Conservation (phyloP, 805 yeast species). For the Kluyveromyces dobzhanskii region DNA sequence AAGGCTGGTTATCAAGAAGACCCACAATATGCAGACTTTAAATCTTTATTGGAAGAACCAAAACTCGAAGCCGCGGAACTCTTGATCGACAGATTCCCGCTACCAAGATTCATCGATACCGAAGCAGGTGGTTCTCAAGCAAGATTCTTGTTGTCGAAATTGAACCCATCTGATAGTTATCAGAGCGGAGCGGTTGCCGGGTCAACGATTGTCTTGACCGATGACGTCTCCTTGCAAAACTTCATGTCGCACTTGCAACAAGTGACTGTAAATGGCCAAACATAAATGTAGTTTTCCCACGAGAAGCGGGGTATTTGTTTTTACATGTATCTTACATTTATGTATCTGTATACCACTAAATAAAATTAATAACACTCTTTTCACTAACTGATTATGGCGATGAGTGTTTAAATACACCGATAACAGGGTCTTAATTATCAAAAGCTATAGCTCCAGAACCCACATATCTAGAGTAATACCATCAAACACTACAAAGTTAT, state of each 20-base stretch:
- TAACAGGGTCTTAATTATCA: no score
- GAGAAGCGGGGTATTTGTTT: no score
- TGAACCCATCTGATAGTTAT: conserved; percentile 87
- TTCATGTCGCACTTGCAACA: conserved; percentile 93
- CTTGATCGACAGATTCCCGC: conserved; percentile 88
- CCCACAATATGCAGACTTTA: conserved; percentile 83
- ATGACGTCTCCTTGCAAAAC: conserved; percentile 89
- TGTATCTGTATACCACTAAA: no score
- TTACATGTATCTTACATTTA: no score
- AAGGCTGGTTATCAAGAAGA: conserved; percentile 89
- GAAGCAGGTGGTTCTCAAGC: conserved; percentile 99
- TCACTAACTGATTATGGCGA: no score
- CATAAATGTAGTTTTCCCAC: conserved; percentile 9
- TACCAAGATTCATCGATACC: conserved; percentile 94
- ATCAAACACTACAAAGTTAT: conserved; percentile 73
- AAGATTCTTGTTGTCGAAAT: conserved; percentile 86
- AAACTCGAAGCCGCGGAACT: conserved; percentile 87
- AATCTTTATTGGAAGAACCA: conserved; percentile 79
- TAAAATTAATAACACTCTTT: no score
- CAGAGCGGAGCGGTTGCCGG: conserved; percentile 44
- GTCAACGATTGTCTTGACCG: conserved; percentile 82
- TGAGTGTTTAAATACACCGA: no score
- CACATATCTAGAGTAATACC: conserved; percentile 69
- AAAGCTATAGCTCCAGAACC: conserved; percentile 42
- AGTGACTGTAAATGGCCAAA: conserved; percentile 59